These are phyloP conservation scores for Pachyrhizus erosus DNA, from an alignment of 306 rosid species.

Conservation along the genomic window DNA sequence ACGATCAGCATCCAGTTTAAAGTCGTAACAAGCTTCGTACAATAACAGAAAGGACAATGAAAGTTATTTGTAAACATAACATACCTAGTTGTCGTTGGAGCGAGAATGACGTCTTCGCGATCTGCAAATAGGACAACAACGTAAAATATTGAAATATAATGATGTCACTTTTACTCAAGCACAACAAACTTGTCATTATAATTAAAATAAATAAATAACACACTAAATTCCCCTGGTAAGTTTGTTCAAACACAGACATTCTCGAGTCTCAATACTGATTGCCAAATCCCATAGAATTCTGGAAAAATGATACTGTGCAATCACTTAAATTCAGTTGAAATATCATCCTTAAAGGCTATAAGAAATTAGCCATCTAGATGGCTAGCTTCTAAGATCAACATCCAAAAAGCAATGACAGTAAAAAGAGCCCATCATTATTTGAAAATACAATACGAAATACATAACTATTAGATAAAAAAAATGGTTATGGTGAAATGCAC, in stretches of 20 bases:
- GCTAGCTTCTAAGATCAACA: constrained; percentile 9
- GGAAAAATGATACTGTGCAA: background rate
- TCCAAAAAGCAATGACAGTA: background rate
- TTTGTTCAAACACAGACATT: background rate
- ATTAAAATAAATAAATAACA: background rate
- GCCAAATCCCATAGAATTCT: constrained; percentile 9
- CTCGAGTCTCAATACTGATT: background rate
- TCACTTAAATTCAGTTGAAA: constrained; percentile 21
- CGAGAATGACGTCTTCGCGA: constrained; percentile 72
- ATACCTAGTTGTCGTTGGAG: constrained; percentile 78
- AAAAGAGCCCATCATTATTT: background rate
- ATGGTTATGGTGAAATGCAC: background rate
- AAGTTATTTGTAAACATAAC: constrained; percentile 29
- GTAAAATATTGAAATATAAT: constrained; percentile 24
- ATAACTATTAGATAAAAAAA: background rate
- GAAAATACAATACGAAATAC: background rate
- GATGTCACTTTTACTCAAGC: background rate
- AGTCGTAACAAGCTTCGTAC: background rate
- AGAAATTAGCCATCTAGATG: constrained; percentile 14
- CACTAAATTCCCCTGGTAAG: background rate
- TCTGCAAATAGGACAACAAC: constrained; percentile 54
- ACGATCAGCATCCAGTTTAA: background rate
- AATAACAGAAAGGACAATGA: constrained; percentile 24
- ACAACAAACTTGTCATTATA: constrained; percentile 14
- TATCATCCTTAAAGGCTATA: constrained; percentile 9